Evolutionary conservation across 768 basidiomycete species (phyloP).

Genomic region (Dioszegia aurantiaca): DNA sequence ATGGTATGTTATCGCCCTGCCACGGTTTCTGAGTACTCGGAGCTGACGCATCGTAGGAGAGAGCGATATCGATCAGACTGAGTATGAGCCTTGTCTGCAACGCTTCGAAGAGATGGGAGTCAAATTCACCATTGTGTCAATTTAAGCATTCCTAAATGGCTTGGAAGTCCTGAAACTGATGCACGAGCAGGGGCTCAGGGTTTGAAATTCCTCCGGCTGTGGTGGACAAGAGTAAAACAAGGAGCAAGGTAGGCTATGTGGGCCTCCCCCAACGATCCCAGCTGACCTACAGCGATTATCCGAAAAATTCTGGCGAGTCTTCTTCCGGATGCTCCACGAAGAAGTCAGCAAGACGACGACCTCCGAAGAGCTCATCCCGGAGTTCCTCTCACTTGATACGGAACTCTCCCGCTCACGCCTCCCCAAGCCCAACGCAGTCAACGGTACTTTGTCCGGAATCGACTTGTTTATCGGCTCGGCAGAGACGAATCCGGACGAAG

Average conservation of each 20-base stretch:
- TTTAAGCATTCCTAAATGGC: slow-evolving; percentile 12
- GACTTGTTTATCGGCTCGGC: slow-evolving; percentile 75
- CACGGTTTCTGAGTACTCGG: background rate
- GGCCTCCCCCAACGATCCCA: background rate
- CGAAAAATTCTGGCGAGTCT: slow-evolving; percentile 66
- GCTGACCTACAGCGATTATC: slow-evolving; percentile 60
- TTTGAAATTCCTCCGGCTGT: slow-evolving; percentile 29
- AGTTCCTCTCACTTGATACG: slow-evolving; percentile 64
- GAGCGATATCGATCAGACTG: slow-evolving; percentile 42
- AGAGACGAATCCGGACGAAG: slow-evolving; percentile 64
- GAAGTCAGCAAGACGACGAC: slow-evolving; percentile 28
- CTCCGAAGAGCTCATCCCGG: slow-evolving; percentile 52
- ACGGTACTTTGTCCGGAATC: slow-evolving; percentile 65
- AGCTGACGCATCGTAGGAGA: slow-evolving; percentile 31
- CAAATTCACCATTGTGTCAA: slow-evolving; percentile 69
- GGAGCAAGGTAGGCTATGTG: slow-evolving; percentile 60
- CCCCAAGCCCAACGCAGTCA: slow-evolving; percentile 58
- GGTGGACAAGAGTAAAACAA: slow-evolving; percentile 42
- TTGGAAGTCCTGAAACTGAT: slow-evolving; percentile 1
- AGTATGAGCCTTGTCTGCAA: slow-evolving; percentile 54
- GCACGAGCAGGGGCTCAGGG: slow-evolving; percentile 32
- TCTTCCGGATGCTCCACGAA: slow-evolving; percentile 35
- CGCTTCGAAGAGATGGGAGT: slow-evolving; percentile 66
- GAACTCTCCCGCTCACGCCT: slow-evolving; percentile 61
- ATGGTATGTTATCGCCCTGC: slow-evolving; percentile 65